Percentiles rank a stretch among this genome's conserved stretches.
phyloP scores from a whole-genome alignment of 2,329 filamentous ascomycete species.

The Aspergillus japonicus region DNA sequence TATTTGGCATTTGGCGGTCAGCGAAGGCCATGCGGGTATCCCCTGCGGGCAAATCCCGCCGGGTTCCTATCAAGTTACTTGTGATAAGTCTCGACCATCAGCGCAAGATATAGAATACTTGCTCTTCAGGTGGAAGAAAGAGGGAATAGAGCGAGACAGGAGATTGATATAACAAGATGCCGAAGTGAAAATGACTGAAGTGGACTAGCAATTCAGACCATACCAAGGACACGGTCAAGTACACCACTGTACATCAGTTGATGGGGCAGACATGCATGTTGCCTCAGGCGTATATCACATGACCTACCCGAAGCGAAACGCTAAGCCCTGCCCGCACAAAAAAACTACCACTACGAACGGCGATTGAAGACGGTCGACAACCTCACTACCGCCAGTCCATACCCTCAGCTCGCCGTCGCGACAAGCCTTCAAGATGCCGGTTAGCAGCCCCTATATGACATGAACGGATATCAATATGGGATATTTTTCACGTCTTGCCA shows the following conservation, averaged over 20 bases:
- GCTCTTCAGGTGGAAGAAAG: too few species aligned
- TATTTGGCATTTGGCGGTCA: neutral
- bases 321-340: slow-evolving; percentile 44
- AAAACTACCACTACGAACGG: slow-evolving; percentile 32
- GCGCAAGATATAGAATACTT: too few species aligned
- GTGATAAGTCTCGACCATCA: too few species aligned
- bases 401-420: slow-evolving; percentile 41
- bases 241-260: neutral
- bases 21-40: neutral
- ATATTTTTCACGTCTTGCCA: neutral
- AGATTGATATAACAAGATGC: too few species aligned
- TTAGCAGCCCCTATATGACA: slow-evolving; percentile 33
- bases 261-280: neutral
- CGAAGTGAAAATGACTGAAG: too few species aligned
- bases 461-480: neutral
- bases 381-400: slow-evolving; percentile 35
- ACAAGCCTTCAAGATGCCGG: slow-evolving; percentile 57
- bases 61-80: neutral
- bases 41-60: neutral
- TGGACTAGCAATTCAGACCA: neutral
- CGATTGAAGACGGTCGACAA: slow-evolving; percentile 34
- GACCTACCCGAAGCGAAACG: slow-evolving; percentile 38
- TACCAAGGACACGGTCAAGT: neutral
- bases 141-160: too few species aligned
- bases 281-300: slow-evolving; percentile 34